Conservation (phyloP, 2,329 filamentous ascomycete species). For the Fusarium oxysporum region DNA sequence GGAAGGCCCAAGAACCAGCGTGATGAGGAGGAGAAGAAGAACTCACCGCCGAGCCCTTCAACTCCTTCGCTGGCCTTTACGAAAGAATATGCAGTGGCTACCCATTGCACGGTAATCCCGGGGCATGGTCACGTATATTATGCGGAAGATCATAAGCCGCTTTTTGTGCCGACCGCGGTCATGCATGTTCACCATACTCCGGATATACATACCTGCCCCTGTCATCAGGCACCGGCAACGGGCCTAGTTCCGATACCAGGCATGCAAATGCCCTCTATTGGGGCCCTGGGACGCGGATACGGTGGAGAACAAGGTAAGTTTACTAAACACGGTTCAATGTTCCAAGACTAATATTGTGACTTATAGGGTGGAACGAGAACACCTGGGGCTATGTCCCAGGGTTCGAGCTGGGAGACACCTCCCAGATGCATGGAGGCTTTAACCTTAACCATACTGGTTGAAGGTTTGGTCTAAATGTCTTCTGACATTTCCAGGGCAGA, state of each 20-base stretch:
- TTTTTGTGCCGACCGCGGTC: neutral
- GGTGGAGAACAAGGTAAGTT: neutral
- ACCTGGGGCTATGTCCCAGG: neutral
- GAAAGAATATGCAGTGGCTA: neutral
- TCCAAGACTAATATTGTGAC: neutral
- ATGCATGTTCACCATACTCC: neutral
- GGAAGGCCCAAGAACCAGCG: neutral
- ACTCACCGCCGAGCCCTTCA: neutral
- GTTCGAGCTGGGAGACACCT: neutral
- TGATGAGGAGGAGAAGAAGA: accelerated
- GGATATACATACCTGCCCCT: no score
- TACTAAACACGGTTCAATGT: accelerated
- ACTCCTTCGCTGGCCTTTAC: neutral
- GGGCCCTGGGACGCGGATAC: accelerated
- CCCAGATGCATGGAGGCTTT: neutral
- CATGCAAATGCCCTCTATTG: neutral
- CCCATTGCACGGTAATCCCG: neutral
- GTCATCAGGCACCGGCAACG: no score
- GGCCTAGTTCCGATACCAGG: no score
- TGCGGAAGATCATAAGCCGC: neutral
- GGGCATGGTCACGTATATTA: neutral
- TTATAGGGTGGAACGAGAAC: neutral
- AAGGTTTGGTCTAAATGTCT: no score
- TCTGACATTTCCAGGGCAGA: neutral
- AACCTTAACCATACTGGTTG: neutral